phyloP scores from a whole-genome alignment of 2,329 filamentous ascomycete genomes.

The Aspergillus sp. region DNA sequence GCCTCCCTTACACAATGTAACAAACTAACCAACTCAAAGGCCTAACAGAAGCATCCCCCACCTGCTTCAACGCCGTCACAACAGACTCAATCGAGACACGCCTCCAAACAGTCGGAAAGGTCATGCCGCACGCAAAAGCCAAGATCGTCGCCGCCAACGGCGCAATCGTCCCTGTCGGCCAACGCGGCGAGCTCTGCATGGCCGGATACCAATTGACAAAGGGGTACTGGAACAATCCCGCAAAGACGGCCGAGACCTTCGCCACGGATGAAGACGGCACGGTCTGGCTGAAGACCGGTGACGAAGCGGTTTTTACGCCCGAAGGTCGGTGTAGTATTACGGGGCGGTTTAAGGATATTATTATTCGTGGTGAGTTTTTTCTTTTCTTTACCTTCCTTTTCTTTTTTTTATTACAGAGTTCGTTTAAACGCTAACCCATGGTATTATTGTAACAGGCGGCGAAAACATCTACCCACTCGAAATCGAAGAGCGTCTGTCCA shows the following conservation, averaged over 20 bases:
- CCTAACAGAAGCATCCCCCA: conserved; percentile 75
- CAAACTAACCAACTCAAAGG: conserved; percentile 30
- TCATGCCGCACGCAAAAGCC: conserved; percentile 73
- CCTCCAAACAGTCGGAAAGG: conserved; percentile 70
- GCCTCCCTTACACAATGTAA: neutral
- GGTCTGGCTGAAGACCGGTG: conserved; percentile 67
- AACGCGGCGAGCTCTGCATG: conserved; percentile 73
- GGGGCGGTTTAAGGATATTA: conserved; percentile 76
- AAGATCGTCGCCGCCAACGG: conserved; percentile 72
- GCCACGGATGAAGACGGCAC: conserved; percentile 60
- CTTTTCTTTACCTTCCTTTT: neutral
- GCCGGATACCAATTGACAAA: conserved; percentile 71
- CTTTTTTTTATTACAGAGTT: neutral
- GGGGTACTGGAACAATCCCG: conserved; percentile 65
- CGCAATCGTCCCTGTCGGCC: conserved; percentile 65
- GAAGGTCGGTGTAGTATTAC: conserved; percentile 72
- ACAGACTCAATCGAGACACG: conserved; percentile 67
- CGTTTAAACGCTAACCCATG: neutral
- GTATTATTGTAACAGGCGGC: conserved; percentile 49
- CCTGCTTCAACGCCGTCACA: conserved; percentile 77
- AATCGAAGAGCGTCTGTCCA: conserved; percentile 70
- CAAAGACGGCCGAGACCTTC: conserved; percentile 72
- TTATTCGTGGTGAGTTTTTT: conserved; percentile 60
- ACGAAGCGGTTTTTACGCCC: conserved; percentile 53
- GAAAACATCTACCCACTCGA: conserved; percentile 75